These are phyloP conservation scores for Botryotinia convoluta DNA, from an alignment of 2,329 filamentous ascomycete species.

Conservation along the genomic window DNA sequence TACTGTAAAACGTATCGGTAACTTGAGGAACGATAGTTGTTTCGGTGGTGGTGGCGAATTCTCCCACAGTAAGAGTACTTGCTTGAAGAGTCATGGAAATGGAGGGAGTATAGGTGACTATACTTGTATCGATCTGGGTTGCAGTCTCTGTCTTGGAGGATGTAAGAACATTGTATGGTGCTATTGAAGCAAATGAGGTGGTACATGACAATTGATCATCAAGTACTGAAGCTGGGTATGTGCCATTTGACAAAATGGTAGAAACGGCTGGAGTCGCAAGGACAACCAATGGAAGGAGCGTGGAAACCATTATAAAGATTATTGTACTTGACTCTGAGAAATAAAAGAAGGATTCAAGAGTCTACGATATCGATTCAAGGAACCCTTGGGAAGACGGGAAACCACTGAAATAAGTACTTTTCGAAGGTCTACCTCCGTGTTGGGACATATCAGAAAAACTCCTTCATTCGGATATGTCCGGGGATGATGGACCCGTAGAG, in stretches of 20 bases:
- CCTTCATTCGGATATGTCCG: neutral
- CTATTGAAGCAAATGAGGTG: neutral
- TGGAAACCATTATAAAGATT: neutral
- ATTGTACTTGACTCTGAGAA: neutral
- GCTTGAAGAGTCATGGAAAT: neutral
- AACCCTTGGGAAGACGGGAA: neutral
- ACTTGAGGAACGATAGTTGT: neutral
- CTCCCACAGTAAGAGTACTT: neutral
- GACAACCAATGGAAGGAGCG: neutral
- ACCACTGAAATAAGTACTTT: neutral
- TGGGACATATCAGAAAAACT: neutral
- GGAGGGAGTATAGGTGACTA: slow-evolving; percentile 4
- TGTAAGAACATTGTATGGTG: neutral
- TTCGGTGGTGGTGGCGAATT: neutral
- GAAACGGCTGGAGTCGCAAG: slow-evolving; percentile 6
- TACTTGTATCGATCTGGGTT: neutral
- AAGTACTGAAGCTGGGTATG: neutral
- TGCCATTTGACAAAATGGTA: slow-evolving; percentile 5
- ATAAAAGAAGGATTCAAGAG: slow-evolving; percentile 10
- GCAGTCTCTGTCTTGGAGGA: neutral
- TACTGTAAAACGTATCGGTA: neutral
- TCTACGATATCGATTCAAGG: neutral
- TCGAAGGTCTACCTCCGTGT: neutral
- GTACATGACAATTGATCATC: neutral
- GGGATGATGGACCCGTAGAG: neutral